Evolutionary conservation across 75 land plant species (phyloP), one percentile per base, ranked within the genome.

Genomic region (Selaginella tamariscina): DNA sequence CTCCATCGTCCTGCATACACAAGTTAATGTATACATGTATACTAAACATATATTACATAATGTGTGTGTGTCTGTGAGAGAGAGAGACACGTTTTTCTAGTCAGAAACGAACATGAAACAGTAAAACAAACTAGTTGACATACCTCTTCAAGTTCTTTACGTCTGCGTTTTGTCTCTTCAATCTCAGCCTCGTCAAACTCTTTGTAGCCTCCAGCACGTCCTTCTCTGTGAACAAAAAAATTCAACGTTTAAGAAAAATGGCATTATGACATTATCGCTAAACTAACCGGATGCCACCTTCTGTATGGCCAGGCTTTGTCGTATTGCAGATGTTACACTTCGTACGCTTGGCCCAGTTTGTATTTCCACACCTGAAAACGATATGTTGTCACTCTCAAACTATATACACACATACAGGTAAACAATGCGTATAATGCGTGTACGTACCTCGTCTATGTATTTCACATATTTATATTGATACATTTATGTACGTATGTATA

Each of bases 311-410:
- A 56, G 98, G 98, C 33, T 89, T 89, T 24, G 85, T 83, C 22
- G 98, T 92, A 67, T 89, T 92, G 69, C 98, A 92, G 15, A 92
- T 83, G 71, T 92, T 92, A 83, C 98, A 92, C 30, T 92, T 92
- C 15, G 74, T 77, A 0, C 98, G 87, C 69, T 92, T 92, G 24
- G 95, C 98, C 98, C 98, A 92, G 68, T 92, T 92, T 44, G 88
- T 86, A 65, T 92, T 92, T 24, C 82, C 98, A 84, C 98, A 92
- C 98, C 98, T 92, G 75, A 59, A n/a, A 59, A n/a, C n/a, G n/a
- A n/a, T n/a, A n/a, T n/a, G n/a, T n/a, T n/a, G n/a, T n/a, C n/a
- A n/a, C n/a, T n/a, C n/a, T n/a, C n/a, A n/a, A n/a, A n/a, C n/a
- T n/a, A n/a, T n/a, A n/a, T n/a, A n/a, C n/a, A n/a, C n/a, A n/a